A percentile compares a stretch with the other conserved stretches of the same genome.
Evolutionary conservation across 257 asterid genomes (phyloP).

Genomic region (Mentha longifolia): DNA sequence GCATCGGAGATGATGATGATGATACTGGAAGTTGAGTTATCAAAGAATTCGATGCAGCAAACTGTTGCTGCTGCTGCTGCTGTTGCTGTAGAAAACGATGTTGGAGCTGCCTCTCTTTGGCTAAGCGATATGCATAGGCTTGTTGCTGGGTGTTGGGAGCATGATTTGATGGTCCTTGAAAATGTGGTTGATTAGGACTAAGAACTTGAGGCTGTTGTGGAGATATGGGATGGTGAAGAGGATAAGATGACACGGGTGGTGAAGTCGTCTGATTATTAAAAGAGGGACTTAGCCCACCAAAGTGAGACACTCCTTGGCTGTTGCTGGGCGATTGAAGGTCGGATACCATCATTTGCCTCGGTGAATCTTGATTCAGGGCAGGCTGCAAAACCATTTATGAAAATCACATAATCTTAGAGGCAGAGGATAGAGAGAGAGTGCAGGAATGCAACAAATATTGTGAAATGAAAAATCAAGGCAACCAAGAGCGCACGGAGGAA

Average conservation of each 20-base stretch:
- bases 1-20: conserved; percentile 71
- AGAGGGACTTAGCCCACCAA: conserved; percentile 50
- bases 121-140: conserved; percentile 72
- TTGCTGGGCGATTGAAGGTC: conserved; percentile 68
- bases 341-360: conserved; percentile 63
- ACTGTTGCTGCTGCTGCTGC: conserved; percentile 53
- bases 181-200: conserved; percentile 50
- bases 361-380: conserved; percentile 61
- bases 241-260: conserved; percentile 50
- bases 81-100: conserved; percentile 57
- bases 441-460: too few relatives aligned
- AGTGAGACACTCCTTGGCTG: conserved; percentile 51
- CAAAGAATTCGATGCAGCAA: conserved; percentile 61
- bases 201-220: conserved; percentile 54
- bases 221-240: conserved; percentile 51
- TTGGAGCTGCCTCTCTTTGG: conserved; percentile 78
- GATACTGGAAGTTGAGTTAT: conserved; percentile 65
- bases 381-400: conserved; percentile 47
- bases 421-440: neutral
- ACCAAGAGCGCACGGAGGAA: too few relatives aligned
- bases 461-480: too few relatives aligned
- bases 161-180: conserved; percentile 72
- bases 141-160: conserved; percentile 69
- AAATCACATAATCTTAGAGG: conserved; percentile 4
- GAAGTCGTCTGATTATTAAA: conserved; percentile 43